Evolutionary conservation across 352 stramenopile genomes (phyloP).

Genomic region (Phytopythium cucurbitacearum): DNA sequence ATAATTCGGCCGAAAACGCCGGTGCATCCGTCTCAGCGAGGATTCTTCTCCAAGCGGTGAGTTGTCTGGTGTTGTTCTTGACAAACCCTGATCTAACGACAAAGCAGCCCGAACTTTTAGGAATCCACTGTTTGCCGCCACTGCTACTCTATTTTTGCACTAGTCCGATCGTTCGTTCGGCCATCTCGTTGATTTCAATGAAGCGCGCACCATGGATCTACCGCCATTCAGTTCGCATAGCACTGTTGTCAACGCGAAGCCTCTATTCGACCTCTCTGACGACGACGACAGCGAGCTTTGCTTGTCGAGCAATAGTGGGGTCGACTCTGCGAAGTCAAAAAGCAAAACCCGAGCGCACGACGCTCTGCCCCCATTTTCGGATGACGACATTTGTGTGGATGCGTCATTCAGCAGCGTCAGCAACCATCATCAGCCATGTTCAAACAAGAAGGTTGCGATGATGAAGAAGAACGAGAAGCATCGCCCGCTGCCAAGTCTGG

Average conservation of each 20-base stretch:
- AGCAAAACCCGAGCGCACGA: too few relatives aligned
- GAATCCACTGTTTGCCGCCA: neutral
- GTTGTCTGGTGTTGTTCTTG: neutral
- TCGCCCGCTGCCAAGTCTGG: too few relatives aligned
- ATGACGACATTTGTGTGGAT: too few relatives aligned
- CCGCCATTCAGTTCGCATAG: conserved; percentile 15
- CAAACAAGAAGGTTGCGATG: too few relatives aligned
- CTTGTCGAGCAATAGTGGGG: too few relatives aligned
- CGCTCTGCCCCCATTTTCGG: too few relatives aligned
- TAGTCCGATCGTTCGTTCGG: neutral
- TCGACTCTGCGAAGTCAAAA: too few relatives aligned
- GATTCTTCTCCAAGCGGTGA: conserved; percentile 64
- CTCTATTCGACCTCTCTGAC: conserved; percentile 30
- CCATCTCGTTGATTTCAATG: neutral
- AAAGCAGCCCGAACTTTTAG: conserved; percentile 1
- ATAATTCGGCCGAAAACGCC: conserved; percentile 72
- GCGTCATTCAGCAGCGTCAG: too few relatives aligned
- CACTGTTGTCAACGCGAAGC: conserved; percentile 21
- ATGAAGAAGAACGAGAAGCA: too few relatives aligned
- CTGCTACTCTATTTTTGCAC: neutral
- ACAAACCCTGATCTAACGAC: neutral
- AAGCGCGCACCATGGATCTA: conserved; percentile 8
- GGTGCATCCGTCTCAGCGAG: conserved; percentile 54
- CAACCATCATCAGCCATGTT: too few relatives aligned
- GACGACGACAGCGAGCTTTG: conserved; percentile 2